These are phyloP conservation scores for Pseudonectria buxi DNA, from an alignment of 2,329 filamentous ascomycete species.

Conservation along the genomic window DNA sequence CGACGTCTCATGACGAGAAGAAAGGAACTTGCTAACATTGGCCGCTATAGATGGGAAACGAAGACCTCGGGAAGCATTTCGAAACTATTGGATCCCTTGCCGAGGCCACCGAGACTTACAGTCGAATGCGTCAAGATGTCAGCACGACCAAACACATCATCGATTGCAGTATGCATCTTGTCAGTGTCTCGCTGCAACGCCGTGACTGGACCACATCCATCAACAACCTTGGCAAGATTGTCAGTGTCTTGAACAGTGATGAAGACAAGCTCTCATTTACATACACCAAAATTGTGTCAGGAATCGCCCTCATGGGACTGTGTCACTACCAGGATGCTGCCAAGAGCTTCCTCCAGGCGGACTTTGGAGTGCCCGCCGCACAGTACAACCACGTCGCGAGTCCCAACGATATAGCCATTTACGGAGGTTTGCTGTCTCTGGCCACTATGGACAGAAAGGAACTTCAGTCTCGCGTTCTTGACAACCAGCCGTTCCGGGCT, in stretches of 20 bases:
- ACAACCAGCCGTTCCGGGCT: slow-evolving; percentile 71
- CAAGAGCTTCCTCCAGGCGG: slow-evolving; percentile 58
- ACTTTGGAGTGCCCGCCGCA: slow-evolving; percentile 41
- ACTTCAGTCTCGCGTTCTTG: slow-evolving; percentile 69
- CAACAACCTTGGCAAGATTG: slow-evolving; percentile 56
- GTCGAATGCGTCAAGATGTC: slow-evolving; percentile 84
- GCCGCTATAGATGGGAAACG: slow-evolving; percentile 72
- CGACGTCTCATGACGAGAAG: background rate
- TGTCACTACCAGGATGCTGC: slow-evolving; percentile 58
- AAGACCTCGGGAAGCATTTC: slow-evolving; percentile 81
- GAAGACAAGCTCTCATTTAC: slow-evolving; percentile 40
- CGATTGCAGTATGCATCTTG: slow-evolving; percentile 73
- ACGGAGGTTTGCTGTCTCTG: slow-evolving; percentile 83
- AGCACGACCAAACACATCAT: slow-evolving; percentile 76
- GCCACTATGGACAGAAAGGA: slow-evolving; percentile 79
- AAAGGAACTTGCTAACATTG: slow-evolving; percentile 4
- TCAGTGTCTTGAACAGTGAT: slow-evolving; percentile 39
- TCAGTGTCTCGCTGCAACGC: slow-evolving; percentile 68
- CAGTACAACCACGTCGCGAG: slow-evolving; percentile 67
- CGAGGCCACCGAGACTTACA: slow-evolving; percentile 69
- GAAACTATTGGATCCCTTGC: slow-evolving; percentile 69
- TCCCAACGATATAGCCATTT: slow-evolving; percentile 84
- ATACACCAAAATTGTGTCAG: slow-evolving; percentile 44
- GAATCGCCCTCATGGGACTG: slow-evolving; percentile 44
- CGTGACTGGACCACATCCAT: slow-evolving; percentile 68